Evolutionary conservation across 1,284 basidiomycete species (phyloP).

Genomic region (Bondarzewia mesenterica): DNA sequence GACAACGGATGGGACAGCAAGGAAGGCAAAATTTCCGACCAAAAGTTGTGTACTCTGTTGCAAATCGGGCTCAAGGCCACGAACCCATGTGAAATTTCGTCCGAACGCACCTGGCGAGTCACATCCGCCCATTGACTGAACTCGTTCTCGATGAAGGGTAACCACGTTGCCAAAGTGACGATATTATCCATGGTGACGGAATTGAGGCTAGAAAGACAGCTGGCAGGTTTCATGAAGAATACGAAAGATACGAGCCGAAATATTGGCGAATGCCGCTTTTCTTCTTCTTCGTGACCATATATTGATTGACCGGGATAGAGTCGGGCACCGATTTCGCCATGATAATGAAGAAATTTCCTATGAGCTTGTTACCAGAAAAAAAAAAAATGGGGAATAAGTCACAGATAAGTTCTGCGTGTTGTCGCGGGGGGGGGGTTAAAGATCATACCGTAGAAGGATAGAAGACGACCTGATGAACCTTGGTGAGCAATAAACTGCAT

Average conservation of each 20-base stretch:
- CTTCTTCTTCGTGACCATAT: neutral
- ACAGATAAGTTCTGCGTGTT: neutral
- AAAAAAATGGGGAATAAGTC: no score
- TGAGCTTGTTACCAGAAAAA: no score
- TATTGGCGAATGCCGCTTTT: neutral
- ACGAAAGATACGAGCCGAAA: neutral
- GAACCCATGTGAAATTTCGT: neutral
- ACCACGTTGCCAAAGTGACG: neutral
- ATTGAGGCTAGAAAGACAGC: neutral
- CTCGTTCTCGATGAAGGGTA: neutral
- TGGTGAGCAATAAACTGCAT: no score
- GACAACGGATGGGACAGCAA: neutral
- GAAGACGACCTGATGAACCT: no score
- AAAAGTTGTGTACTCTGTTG: neutral
- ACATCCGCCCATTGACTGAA: neutral
- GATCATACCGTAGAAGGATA: no score
- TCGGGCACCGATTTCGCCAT: neutral
- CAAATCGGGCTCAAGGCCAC: neutral
- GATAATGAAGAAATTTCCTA: neutral
- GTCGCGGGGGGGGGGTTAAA: neutral
- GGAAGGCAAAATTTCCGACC: neutral
- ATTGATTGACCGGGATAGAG: neutral
- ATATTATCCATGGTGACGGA: neutral
- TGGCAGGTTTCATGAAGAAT: neutral
- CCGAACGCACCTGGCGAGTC: neutral